Evolutionary conservation across 176 grass and related monocot species (phyloP).

Genomic region (Tuctoria greenei): DNA sequence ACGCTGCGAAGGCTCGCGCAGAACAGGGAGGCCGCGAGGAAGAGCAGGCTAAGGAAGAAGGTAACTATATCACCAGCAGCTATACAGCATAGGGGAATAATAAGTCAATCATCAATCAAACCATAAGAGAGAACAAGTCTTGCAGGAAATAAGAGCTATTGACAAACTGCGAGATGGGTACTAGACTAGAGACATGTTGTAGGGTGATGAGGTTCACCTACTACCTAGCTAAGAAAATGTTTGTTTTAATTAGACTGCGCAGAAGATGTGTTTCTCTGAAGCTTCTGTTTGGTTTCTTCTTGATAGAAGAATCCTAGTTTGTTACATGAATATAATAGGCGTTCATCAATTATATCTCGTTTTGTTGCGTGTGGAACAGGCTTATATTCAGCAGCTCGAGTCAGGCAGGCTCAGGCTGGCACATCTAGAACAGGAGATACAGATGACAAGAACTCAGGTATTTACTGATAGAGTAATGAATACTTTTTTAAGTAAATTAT

Average conservation of each 20-base stretch:
- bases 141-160: not conserved
- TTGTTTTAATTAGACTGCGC: slow-evolving; percentile 6
- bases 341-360: not conserved
- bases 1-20: slow-evolving; percentile 60
- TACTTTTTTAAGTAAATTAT: not conserved
- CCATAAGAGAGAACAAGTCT: slow-evolving; percentile 12
- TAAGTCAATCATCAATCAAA: slow-evolving; percentile 13
- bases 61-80: not conserved
- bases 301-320: not conserved
- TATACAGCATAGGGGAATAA: not conserved
- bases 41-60: slow-evolving; percentile 74
- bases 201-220: slow-evolving; percentile 19
- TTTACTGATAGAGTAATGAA: not conserved
- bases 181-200: slow-evolving; percentile 2
- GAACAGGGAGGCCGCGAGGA: slow-evolving; percentile 68
- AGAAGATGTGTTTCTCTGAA: not conserved
- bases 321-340: not conserved
- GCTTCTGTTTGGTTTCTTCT: not conserved
- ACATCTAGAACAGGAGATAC: slow-evolving; percentile 59
- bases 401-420: slow-evolving; percentile 54
- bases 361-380: slow-evolving; percentile 34
- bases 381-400: slow-evolving; percentile 73
- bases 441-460: slow-evolving; percentile 57
- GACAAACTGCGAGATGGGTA: slow-evolving; percentile 14
- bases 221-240: slow-evolving; percentile 36